Evolutionary conservation across 805 yeast species (phyloP), one percentile per base, ranked within the genome.

Genomic region (Phaffomyces antillensis): DNA sequence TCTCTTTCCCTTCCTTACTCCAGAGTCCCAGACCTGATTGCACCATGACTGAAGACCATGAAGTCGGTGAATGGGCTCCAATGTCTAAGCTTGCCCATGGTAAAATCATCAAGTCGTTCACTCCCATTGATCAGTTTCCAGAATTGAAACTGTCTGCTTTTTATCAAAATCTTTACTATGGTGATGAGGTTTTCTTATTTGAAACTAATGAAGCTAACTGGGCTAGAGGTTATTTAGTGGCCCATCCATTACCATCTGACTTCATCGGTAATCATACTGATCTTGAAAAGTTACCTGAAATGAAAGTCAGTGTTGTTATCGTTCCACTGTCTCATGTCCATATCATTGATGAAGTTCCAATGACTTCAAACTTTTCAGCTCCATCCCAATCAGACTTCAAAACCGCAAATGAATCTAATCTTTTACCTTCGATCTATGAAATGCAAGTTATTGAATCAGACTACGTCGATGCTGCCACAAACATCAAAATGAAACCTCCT

Each of bases 191-290:
- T 30, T 85, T 75, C 60, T 67, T 86, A 17, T 84, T 86, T 58
- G 96, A 87, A 58, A 66, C 73, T 40, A 69, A 75, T 61, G 62
- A 66, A 36, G 70, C 71, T 18, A 73, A 73, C 49, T 88, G 96
- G 96, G 87, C 81, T 23, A 72, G 96, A 53, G 96, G 89, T 12
- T 87, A 88, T 61, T 71, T 77, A 5, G 66, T 83, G 32, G 67
- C 82, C 34, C 74, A 79, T 47, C 90, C 95, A 7, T 65, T 79
- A 43, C 91, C 91, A 1, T 72, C 77, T 30, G 87, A 82, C 57
- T 83, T 79, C 61, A 74, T 81, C 33, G 77, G 84, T 13, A 72
- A 79, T 45, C 58, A 65, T 1, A 74, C 78, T 25, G 75, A 77
- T 51, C 67, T 79, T 51, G 86, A 82, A 42, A 77, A 76, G 44